Base-by-base conservation (phyloP, 768 basidiomycete genomes). In the Brasilioporus rufonigricans region DNA sequence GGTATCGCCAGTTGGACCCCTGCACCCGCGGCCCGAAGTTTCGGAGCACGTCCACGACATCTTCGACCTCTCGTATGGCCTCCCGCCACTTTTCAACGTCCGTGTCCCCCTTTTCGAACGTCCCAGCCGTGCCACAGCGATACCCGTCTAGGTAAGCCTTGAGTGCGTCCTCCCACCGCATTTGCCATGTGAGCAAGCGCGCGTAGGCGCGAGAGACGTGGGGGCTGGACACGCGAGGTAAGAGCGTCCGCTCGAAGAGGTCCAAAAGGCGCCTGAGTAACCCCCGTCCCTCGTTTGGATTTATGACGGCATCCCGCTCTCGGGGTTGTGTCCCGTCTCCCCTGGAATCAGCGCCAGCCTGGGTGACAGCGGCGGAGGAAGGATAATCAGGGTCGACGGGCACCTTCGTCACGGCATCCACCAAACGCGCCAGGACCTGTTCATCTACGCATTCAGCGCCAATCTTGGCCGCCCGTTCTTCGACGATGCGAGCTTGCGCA, bases 131-230 rank as follows among this genome's bases (percentile, higher is more conserved):
- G 21, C 88, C 78, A 49, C 79, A 80, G 14, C 95, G 84, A 70
- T 98, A 99, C 3, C 85, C 89, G 61, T 94, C 86, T 61, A 98
- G 72, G 72, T 91, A 82, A 6, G 92, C 89, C 55, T 91, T 85
- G 43, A 98, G 68, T 0, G 89, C 90, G 11, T 87, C 90, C 48
- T 80, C 80, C 84, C 89, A 91, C 57, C 80, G 79, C 3, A 66
- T 74, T 66, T 89, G 81, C 82, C 85, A 89, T 14, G 84, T 83
- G 44, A 89, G 75, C 50, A 98, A 69, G n/a, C 89, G 83, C 1
- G 86, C 95, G 44, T 94, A 90, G 1, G 91, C 84, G 29, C 84
- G 81, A 77, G 90, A 97, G 52, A 98, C 79, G 12, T 92, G 80
- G 1, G 87, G 74, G 16, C 89, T 73, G 44, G 93, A 89, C 4